Conservation (phyloP, 177 flowering plant genomes). For the Tripterygium wilfordii region DNA sequence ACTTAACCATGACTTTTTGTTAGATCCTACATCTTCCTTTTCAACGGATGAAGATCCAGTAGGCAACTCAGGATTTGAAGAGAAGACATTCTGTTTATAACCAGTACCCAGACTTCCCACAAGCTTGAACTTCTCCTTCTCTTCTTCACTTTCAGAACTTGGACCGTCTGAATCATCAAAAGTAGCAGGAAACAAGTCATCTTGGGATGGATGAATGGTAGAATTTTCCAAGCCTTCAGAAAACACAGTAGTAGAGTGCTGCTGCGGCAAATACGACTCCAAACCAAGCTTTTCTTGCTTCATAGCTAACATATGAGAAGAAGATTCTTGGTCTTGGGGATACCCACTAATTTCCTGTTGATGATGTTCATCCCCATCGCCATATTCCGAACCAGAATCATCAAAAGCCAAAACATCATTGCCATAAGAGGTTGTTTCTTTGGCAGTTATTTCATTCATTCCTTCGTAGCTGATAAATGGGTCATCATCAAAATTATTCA, state of each 20-base stretch:
- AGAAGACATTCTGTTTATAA: constrained; percentile 8
- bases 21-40: constrained; percentile 1
- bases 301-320: too few relatives aligned
- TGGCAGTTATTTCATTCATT: constrained; percentile 9
- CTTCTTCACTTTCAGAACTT: constrained; percentile 55
- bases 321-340: constrained; percentile 19
- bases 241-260: constrained; percentile 15
- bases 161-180: constrained; percentile 71
- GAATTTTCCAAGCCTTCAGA: constrained; percentile 17
- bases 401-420: constrained; percentile 46
- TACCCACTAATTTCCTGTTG: constrained; percentile 14
- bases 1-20: constrained; percentile 1
- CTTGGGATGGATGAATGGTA: constrained; percentile 17
- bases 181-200: constrained; percentile 27
- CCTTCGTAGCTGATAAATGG: constrained; percentile 19
- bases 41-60: constrained; percentile 8
- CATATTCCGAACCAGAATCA: constrained; percentile 55
- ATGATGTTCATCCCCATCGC: constrained; percentile 16
- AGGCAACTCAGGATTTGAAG: constrained; percentile 5
- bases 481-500: constrained; percentile 16
- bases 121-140: constrained; percentile 17
- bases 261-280: constrained; percentile 16
- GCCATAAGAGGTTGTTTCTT: constrained; percentile 17
- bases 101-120: constrained; percentile 6
- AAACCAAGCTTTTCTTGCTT: too few relatives aligned